Conservation (phyloP, 805 yeast genomes). For the Ascoidea rubescens region DNA sequence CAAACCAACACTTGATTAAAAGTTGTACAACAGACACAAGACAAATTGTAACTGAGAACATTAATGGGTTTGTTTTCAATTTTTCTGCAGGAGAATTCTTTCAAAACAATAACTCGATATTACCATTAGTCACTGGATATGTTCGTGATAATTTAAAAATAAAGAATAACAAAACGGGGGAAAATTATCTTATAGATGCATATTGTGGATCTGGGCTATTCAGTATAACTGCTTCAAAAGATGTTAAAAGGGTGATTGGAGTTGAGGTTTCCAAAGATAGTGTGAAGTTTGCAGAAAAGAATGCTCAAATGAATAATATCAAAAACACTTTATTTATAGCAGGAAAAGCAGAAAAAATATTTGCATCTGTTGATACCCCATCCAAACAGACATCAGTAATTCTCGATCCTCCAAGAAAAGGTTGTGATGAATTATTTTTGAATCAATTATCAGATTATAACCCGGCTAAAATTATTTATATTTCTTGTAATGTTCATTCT, state of each 20-base stretch:
- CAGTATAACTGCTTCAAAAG: conserved; percentile 70
- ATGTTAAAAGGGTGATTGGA: conserved; percentile 79
- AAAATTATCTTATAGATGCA: conserved; percentile 73
- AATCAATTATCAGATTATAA: conserved; percentile 71
- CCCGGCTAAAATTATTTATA: conserved; percentile 84
- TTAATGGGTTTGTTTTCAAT: conserved; percentile 64
- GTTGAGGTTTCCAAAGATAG: conserved; percentile 90
- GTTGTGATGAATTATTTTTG: conserved; percentile 82
- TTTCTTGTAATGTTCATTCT: conserved; percentile 94
- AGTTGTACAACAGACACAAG: conserved; percentile 71
- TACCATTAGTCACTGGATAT: conserved; percentile 71
- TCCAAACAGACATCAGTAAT: conserved; percentile 72
- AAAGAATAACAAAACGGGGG: conserved; percentile 25
- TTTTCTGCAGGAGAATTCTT: conserved; percentile 94
- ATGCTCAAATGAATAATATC: conserved; percentile 65
- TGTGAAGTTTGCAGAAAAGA: conserved; percentile 72
- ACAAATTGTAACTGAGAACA: conserved; percentile 65
- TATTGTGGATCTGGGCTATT: conserved; percentile 95
- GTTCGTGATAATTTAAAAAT: conserved; percentile 54
- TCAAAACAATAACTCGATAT: conserved; percentile 86
- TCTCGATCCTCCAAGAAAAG: conserved; percentile 94
- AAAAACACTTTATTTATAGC: conserved; percentile 72
- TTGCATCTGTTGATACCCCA: conserved; percentile 67
- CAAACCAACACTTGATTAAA: conserved; percentile 28
- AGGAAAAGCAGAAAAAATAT: conserved; percentile 87